Conservation (phyloP, 2,329 filamentous ascomycete species). For the Hortaea werneckii region DNA sequence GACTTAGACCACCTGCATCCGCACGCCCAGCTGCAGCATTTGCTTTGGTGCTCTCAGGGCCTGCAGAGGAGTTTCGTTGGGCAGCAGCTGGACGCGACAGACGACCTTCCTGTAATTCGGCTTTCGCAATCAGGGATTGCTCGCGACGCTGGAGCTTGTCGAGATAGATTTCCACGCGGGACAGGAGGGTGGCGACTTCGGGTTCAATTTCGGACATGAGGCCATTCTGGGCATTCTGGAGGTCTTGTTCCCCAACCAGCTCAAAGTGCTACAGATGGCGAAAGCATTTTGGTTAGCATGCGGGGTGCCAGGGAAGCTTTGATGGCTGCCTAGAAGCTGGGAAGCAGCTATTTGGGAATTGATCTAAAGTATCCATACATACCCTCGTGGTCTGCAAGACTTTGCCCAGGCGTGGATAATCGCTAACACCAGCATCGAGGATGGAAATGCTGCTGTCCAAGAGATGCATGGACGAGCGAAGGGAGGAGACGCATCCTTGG, state of each 20-base stretch:
- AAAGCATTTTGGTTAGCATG: not conserved
- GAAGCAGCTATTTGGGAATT: not conserved
- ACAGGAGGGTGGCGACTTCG: slow-evolving; percentile 67
- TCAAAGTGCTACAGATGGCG: slow-evolving; percentile 64
- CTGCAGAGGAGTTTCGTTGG: slow-evolving; percentile 12
- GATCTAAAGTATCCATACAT: slow-evolving; percentile 16
- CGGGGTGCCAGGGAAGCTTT: not conserved
- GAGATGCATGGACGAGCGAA: slow-evolving; percentile 50
- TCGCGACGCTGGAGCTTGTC: slow-evolving; percentile 75
- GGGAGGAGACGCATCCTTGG: slow-evolving; percentile 49
- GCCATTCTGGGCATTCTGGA: slow-evolving; percentile 71
- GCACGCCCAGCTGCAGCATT: not conserved
- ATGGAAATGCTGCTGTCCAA: slow-evolving; percentile 54
- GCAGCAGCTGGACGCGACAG: slow-evolving; percentile 29
- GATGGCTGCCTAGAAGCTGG: slow-evolving; percentile 1
- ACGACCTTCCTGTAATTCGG: slow-evolving; percentile 71
- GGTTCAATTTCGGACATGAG: slow-evolving; percentile 85
- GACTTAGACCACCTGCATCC: slow-evolving; percentile 18
- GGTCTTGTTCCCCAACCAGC: slow-evolving; percentile 73
- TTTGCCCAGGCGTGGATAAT: slow-evolving; percentile 53
- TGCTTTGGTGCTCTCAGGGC: no score
- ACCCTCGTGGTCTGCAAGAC: slow-evolving; percentile 54
- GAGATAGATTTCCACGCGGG: slow-evolving; percentile 71
- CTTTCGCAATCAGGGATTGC: slow-evolving; percentile 70
- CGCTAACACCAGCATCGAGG: slow-evolving; percentile 51